Conservation (phyloP, 768 basidiomycete species). For the Trametes meyenii region DNA sequence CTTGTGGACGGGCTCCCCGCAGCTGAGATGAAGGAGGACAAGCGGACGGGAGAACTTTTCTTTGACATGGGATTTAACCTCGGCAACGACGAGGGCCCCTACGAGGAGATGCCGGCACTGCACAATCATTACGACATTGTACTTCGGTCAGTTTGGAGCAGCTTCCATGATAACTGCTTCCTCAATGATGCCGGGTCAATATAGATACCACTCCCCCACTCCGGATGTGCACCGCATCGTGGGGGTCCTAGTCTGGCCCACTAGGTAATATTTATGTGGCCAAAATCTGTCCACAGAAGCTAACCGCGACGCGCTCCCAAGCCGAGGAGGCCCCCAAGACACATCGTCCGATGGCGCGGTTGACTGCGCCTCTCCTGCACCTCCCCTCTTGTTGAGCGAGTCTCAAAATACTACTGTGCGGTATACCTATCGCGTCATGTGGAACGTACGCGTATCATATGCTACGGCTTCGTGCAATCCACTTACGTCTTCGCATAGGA, state of each 20-base stretch:
- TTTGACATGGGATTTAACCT: slow-evolving; percentile 95
- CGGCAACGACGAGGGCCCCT: slow-evolving; percentile 66
- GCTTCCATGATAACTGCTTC: not conserved
- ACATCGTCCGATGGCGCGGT: slow-evolving; percentile 34
- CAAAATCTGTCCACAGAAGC: not conserved
- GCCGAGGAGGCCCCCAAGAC: slow-evolving; percentile 64
- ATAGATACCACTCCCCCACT: slow-evolving; percentile 79
- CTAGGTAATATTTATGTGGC: slow-evolving; percentile 36
- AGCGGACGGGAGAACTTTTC: slow-evolving; percentile 79
- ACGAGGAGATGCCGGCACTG: slow-evolving; percentile 63
- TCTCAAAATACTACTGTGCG: slow-evolving; percentile 61
- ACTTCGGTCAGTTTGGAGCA: slow-evolving; percentile 51
- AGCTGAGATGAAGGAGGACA: slow-evolving; percentile 88
- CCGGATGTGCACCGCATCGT: slow-evolving; percentile 82
- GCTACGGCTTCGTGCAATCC: not conserved
- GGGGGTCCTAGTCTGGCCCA: slow-evolving; percentile 87
- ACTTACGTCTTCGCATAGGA: slow-evolving; percentile 45
- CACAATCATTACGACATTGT: slow-evolving; percentile 95
- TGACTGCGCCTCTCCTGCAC: slow-evolving; percentile 52
- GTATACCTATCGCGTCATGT: slow-evolving; percentile 88
- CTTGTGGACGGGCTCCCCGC: slow-evolving; percentile 93
- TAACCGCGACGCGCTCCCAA: slow-evolving; percentile 32
- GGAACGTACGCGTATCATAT: slow-evolving; percentile 52
- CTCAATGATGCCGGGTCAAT: not conserved
- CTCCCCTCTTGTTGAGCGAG: slow-evolving; percentile 65